phyloP scores from a whole-genome alignment of 148 eudicot species.

The Spergularia bocconei region DNA sequence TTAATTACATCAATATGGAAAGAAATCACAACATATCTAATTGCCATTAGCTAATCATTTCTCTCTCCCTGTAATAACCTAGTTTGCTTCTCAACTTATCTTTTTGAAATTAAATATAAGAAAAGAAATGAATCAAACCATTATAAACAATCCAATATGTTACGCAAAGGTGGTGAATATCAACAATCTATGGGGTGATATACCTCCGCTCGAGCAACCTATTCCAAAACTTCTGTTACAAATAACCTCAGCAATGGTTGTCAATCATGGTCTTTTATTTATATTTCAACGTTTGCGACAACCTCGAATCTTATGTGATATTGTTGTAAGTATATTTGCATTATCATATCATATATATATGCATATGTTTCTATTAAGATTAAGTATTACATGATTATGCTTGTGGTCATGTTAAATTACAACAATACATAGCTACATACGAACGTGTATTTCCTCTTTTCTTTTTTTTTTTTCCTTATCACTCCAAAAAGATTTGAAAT shows the following conservation, averaged over 20 bases:
- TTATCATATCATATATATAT: not conserved
- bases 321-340: slow-evolving; percentile 31
- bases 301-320: slow-evolving; percentile 36
- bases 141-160: slow-evolving; percentile 6
- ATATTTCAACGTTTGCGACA: slow-evolving; percentile 31
- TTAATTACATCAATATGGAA: too few relatives aligned
- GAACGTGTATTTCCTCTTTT: too few relatives aligned
- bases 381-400: not conserved
- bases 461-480: too few relatives aligned
- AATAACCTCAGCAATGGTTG: slow-evolving; percentile 33
- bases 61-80: not conserved
- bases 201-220: slow-evolving; percentile 22
- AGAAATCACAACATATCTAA: too few relatives aligned
- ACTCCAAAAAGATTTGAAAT: too few relatives aligned
- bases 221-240: slow-evolving; percentile 48
- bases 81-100: not conserved
- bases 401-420: too few relatives aligned
- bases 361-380: not conserved
- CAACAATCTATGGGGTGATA: slow-evolving; percentile 10
- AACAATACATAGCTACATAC: too few relatives aligned
- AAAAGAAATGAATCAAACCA: not conserved
- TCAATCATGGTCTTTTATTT: slow-evolving; percentile 36
- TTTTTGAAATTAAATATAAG: not conserved
- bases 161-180: slow-evolving; percentile 15
- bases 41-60: not conserved